phyloP scores from a whole-genome alignment of 148 eudicot species.

The Persicaria maculosa region DNA sequence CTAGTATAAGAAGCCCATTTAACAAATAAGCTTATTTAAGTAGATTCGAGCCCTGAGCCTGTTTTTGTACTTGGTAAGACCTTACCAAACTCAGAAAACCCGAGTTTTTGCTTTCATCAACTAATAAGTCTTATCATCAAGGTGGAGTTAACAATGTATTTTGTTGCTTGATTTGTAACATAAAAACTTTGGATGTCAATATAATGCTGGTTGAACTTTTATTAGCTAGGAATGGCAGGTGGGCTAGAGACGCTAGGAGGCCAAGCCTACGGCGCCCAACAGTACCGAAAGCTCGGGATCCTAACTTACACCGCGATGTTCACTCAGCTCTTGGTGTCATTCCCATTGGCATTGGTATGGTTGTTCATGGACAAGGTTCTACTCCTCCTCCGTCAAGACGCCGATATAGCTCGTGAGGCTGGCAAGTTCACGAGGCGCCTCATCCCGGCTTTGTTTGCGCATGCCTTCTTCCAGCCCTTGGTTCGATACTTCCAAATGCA shows the following conservation, averaged over 20 bases:
- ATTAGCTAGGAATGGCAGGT: conserved; percentile 43
- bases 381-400: conserved; percentile 34
- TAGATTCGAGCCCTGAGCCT: too few relatives aligned
- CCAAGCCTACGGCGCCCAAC: conserved; percentile 53
- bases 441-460: conserved; percentile 33
- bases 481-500: conserved; percentile 37
- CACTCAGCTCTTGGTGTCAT: conserved; percentile 27
- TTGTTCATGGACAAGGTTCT: conserved; percentile 40
- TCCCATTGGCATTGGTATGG: conserved; percentile 34
- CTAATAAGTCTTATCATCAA: too few relatives aligned
- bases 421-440: conserved; percentile 26
- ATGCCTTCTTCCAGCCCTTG: conserved; percentile 30
- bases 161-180: not conserved
- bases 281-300: conserved; percentile 33
- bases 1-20: too few relatives aligned
- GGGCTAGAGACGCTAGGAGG: conserved; percentile 53
- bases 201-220: not conserved
- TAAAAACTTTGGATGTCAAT: not conserved
- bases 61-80: too few relatives aligned
- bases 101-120: too few relatives aligned
- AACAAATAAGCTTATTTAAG: too few relatives aligned
- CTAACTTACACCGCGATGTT: conserved; percentile 31
- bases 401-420: conserved; percentile 30
- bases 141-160: too few relatives aligned
- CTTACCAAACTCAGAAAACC: too few relatives aligned